Evolutionary conservation across 768 basidiomycete species (phyloP).

Genomic region (Lentinula edodes): DNA sequence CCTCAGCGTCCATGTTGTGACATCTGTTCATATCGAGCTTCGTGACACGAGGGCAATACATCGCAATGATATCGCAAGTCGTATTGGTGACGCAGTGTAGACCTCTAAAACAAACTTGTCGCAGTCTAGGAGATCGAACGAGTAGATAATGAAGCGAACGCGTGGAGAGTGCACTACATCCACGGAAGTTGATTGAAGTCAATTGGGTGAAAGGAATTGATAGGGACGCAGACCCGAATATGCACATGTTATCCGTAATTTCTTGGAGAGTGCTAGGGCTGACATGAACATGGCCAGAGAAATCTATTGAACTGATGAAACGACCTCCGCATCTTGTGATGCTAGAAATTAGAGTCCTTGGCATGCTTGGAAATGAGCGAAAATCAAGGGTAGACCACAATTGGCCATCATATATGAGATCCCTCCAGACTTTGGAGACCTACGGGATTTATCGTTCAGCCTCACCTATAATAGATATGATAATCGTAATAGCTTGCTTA

Average conservation of each 20-base stretch:
- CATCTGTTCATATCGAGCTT: conserved; percentile 72
- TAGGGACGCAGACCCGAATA: conserved; percentile 19
- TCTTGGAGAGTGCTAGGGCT: conserved; percentile 43
- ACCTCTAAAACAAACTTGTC: conserved; percentile 60
- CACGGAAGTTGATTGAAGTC: conserved; percentile 63
- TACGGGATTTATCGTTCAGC: conserved; percentile 19
- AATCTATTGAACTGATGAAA: conserved; percentile 57
- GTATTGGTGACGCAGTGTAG: conserved; percentile 64
- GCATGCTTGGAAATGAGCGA: conserved; percentile 52
- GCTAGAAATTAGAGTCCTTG: conserved; percentile 43
- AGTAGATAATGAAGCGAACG: conserved; percentile 68
- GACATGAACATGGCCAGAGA: conserved; percentile 56
- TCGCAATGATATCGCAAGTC: conserved; percentile 65
- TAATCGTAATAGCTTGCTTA: conserved; percentile 31
- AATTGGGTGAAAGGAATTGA: conserved; percentile 56
- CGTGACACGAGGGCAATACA: conserved; percentile 49
- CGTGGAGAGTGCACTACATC: conserved; percentile 63
- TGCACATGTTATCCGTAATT: conserved; percentile 50
- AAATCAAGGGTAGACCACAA: conserved; percentile 73
- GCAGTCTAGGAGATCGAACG: conserved; percentile 53
- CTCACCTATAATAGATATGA: conserved; percentile 3
- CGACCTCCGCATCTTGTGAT: conserved; percentile 54
- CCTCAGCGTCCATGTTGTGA: conserved; percentile 57
- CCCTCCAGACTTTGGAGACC: conserved; percentile 77
- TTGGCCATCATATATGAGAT: conserved; percentile 78